phyloP scores from a whole-genome alignment of 2,329 filamentous ascomycete genomes.

The Ophiocordyceps camponoti-rufipedis region DNA sequence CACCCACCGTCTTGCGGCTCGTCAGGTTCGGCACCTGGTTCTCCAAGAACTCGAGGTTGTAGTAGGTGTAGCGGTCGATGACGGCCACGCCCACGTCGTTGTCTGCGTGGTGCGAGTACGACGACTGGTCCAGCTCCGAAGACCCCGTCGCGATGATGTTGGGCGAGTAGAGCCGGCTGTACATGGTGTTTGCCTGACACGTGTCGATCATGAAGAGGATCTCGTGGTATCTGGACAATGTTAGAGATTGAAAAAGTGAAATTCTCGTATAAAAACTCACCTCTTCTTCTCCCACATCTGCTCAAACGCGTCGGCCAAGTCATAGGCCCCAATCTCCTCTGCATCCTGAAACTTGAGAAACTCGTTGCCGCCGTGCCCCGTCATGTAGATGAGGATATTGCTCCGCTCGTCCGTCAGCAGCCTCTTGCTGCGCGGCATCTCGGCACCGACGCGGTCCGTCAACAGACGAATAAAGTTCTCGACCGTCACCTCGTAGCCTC shows the following conservation, averaged over 20 bases:
- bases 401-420: conserved; percentile 86
- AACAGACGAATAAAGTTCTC: conserved; percentile 95
- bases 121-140: conserved; percentile 86
- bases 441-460: conserved; percentile 84
- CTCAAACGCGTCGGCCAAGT: conserved; percentile 90
- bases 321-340: conserved; percentile 92
- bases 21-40: conserved; percentile 70
- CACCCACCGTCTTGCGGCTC: conserved; percentile 77
- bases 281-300: conserved; percentile 99
- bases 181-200: conserved; percentile 99
- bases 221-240: conserved; percentile 58
- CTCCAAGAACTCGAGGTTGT: conserved; percentile 93
- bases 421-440: conserved; percentile 88
- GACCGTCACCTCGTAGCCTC: conserved; percentile 95
- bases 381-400: conserved; percentile 99
- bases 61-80: conserved; percentile 97
- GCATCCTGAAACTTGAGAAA: conserved; percentile 98
- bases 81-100: conserved; percentile 96
- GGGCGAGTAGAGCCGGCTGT: conserved; percentile 91
- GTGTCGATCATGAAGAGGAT: conserved; percentile 99
- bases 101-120: conserved; percentile 94
- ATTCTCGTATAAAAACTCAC: conserved; percentile 14
- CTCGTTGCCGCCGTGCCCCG: conserved; percentile 91
- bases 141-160: conserved; percentile 98
- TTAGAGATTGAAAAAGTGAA: background rate